Percentiles rank a stretch among this genome's conserved stretches.
phyloP scores from a whole-genome alignment of 2,329 filamentous ascomycete genomes.

The Westerdykella sp. region DNA sequence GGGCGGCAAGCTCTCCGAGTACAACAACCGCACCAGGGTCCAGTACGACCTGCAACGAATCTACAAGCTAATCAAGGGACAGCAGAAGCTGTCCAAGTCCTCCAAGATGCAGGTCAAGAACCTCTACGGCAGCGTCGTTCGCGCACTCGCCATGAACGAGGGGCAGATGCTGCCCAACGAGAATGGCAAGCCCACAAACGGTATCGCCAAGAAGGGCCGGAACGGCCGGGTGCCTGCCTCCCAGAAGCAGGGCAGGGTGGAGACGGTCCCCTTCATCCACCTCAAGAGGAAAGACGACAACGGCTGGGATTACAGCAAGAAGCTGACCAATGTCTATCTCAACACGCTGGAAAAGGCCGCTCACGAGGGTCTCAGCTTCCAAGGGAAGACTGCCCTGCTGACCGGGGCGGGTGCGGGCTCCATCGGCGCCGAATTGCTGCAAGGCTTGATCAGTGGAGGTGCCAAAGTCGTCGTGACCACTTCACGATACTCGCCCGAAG shows the following conservation, averaged over 20 bases:
- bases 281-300: constrained; percentile 89
- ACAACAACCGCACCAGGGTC: constrained; percentile 96
- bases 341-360: constrained; percentile 88
- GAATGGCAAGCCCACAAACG: constrained; percentile 59
- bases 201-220: constrained; percentile 51
- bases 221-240: constrained; percentile 48
- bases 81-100: constrained; percentile 94
- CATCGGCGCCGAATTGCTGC: constrained; percentile 93
- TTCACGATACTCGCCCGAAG: constrained; percentile 90
- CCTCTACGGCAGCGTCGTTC: constrained; percentile 88
- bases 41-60: constrained; percentile 92
- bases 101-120: constrained; percentile 95
- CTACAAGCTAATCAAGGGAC: constrained; percentile 97
- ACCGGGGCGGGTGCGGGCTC: constrained; percentile 96
- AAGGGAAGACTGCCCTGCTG: constrained; percentile 95
- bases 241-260: constrained; percentile 77
- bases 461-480: constrained; percentile 97
- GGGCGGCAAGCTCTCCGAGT: constrained; percentile 96
- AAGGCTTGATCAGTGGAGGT: constrained; percentile 92
- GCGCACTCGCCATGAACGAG: constrained; percentile 95
- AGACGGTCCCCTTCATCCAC: constrained; percentile 96
- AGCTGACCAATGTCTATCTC: constrained; percentile 86
- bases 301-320: constrained; percentile 99
- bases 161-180: constrained; percentile 92
- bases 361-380: constrained; percentile 79